A percentile compares a stretch with the other conserved stretches of the same genome.
Conservation (phyloP, 306 rosid species). For the Aeschynomene evenia region DNA sequence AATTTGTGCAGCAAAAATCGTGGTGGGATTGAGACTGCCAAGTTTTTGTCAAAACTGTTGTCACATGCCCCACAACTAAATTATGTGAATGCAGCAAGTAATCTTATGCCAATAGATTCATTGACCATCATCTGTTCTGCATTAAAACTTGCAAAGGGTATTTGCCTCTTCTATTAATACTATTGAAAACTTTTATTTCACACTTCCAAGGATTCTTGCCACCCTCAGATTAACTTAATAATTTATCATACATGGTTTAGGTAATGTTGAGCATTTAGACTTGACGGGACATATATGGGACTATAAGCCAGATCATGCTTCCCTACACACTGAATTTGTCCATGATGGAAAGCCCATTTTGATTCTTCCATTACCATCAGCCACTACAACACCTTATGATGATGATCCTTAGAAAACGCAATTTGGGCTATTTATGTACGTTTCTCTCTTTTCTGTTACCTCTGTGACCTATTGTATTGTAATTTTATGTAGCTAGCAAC, state of each 20-base stretch:
- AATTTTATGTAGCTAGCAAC: background rate
- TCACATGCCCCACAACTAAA: slow-evolving; percentile 59
- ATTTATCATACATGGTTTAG: slow-evolving; percentile 47
- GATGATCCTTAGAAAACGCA: slow-evolving; percentile 64
- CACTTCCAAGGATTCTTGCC: background rate
- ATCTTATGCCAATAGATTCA: slow-evolving; percentile 70
- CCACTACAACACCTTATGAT: slow-evolving; percentile 46
- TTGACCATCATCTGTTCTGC: slow-evolving; percentile 55
- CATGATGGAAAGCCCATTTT: slow-evolving; percentile 44
- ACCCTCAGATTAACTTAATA: slow-evolving; percentile 11
- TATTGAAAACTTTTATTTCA: background rate
- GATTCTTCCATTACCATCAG: slow-evolving; percentile 42
- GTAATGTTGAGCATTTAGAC: slow-evolving; percentile 63
- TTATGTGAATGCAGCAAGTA: slow-evolving; percentile 68
- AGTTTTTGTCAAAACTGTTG: slow-evolving; percentile 61
- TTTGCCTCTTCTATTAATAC: slow-evolving; percentile 19
- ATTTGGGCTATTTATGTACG: background rate
- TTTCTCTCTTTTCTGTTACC: background rate
- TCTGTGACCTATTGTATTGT: background rate
- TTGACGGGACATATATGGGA: slow-evolving; percentile 69
- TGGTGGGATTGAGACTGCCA: slow-evolving; percentile 75
- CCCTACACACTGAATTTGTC: slow-evolving; percentile 42
- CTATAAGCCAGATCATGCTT: slow-evolving; percentile 38
- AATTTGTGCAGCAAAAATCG: slow-evolving; percentile 64
- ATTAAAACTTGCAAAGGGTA: slow-evolving; percentile 66